Conservation (phyloP, 352 stramenopile species). For the Lagenidium sp. region DNA sequence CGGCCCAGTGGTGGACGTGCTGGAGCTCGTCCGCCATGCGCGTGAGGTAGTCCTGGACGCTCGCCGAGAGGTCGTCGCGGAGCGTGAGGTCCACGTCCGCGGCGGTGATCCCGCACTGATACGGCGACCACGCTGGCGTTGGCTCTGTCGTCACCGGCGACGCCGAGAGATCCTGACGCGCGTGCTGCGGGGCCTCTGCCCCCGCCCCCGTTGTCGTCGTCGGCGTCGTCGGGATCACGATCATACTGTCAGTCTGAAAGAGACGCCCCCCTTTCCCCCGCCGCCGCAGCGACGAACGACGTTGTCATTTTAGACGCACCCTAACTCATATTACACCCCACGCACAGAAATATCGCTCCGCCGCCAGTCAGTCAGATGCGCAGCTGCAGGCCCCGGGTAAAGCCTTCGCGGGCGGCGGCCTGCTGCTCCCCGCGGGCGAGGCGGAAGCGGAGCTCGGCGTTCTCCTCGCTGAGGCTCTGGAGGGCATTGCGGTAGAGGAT, state of each 20-base stretch:
- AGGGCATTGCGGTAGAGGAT: slow-evolving; percentile 69
- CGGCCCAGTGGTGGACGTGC: slow-evolving; percentile 32
- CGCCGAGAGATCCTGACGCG: too few species aligned
- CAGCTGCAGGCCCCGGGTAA: slow-evolving; percentile 23
- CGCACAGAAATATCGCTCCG: too few species aligned
- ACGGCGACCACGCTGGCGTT: too few species aligned
- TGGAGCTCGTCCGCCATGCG: slow-evolving; percentile 48
- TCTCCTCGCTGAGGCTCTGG: slow-evolving; percentile 43
- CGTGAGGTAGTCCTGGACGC: slow-evolving; percentile 32
- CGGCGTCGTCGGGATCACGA: too few species aligned
- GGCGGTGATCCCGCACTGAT: slow-evolving; percentile 25
- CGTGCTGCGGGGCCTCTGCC: too few species aligned
- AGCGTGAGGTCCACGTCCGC: slow-evolving; percentile 25
- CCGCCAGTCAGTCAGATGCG: slow-evolving; percentile 15
- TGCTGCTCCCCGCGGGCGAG: slow-evolving; percentile 13
- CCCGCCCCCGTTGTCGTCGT: too few species aligned
- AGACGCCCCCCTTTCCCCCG: too few species aligned
- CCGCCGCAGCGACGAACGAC: too few species aligned
- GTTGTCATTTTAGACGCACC: too few species aligned
- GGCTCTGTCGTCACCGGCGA: too few species aligned
- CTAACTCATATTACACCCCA: too few species aligned
- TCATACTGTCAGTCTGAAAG: too few species aligned
- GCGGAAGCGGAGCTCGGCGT: slow-evolving; percentile 32
- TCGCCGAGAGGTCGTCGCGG: slow-evolving; percentile 19
- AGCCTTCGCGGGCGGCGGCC: slow-evolving; percentile 16